Percentiles rank a stretch among this genome's conserved stretches.
Evolutionary conservation across 2,329 filamentous ascomycete species (phyloP).

Genomic region (Xylariaceae sp.): DNA sequence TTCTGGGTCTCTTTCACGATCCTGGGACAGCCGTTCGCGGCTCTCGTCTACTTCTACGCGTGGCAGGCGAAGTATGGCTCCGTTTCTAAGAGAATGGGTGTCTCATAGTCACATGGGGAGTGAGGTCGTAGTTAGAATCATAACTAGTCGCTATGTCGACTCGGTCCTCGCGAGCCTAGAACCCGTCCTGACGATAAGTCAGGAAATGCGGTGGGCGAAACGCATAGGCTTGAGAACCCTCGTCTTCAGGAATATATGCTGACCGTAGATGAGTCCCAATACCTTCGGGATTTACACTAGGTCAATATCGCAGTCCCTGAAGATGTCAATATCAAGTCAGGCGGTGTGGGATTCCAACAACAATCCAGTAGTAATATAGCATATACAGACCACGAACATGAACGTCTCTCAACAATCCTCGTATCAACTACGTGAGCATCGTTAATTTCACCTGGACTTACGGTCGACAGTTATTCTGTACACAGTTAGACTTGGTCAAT

Average conservation of each 20-base stretch:
- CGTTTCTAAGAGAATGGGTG: constrained; percentile 48
- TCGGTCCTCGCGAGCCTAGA: too few relatives aligned
- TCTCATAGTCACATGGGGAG: constrained; percentile 2
- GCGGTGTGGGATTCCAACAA: too few relatives aligned
- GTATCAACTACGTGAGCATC: too few relatives aligned
- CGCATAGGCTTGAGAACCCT: neutral
- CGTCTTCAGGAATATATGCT: neutral
- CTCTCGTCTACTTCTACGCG: constrained; percentile 91
- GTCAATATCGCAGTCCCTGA: too few relatives aligned
- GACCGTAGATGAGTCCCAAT: too few relatives aligned
- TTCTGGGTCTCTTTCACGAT: constrained; percentile 98
- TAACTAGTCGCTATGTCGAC: neutral
- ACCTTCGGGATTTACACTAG: neutral
- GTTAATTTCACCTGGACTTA: too few relatives aligned
- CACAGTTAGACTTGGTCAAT: too few relatives aligned
- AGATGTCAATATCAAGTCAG: neutral
- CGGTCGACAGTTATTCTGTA: too few relatives aligned
- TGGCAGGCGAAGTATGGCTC: constrained; percentile 98
- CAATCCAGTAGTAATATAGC: neutral
- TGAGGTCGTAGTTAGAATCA: neutral
- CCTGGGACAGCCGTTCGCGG: constrained; percentile 88
- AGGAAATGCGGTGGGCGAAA: too few relatives aligned
- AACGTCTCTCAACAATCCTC: too few relatives aligned
- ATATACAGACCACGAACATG: neutral
- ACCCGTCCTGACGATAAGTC: too few relatives aligned